phyloP scores from a whole-genome alignment of 1,284 basidiomycete genomes.

The Vanrija pseudolonga region DNA sequence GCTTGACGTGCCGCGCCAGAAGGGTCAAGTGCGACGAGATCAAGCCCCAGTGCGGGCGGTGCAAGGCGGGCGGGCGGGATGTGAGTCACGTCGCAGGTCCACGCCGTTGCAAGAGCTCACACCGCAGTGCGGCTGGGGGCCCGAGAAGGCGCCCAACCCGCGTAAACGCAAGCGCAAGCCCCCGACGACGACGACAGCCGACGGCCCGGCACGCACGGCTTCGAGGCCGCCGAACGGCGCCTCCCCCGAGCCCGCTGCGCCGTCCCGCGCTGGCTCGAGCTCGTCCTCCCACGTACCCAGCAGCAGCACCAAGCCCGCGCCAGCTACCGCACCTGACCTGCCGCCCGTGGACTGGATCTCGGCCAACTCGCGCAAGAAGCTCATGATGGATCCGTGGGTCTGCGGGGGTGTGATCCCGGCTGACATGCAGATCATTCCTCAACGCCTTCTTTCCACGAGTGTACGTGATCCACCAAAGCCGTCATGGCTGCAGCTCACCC shows the following conservation, averaged over 20 bases:
- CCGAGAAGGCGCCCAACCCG: conserved; percentile 17
- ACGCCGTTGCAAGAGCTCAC: not conserved
- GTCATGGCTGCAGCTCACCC: not conserved
- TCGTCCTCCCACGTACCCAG: not conserved
- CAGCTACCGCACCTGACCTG: not conserved
- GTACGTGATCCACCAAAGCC: not conserved
- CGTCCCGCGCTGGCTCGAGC: not conserved
- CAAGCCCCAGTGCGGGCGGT: conserved; percentile 25
- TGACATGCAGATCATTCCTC: conserved; percentile 4
- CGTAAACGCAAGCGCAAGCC: conserved; percentile 3
- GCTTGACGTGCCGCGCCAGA: conserved; percentile 37
- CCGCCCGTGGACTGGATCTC: conserved; percentile 17
- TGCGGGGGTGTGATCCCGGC: not conserved
- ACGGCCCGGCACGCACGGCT: not conserved
- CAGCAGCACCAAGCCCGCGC: not conserved
- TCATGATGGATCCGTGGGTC: conserved; percentile 33
- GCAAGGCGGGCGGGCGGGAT: conserved; percentile 24
- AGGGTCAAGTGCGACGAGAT: conserved; percentile 43
- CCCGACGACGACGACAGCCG: not conserved
- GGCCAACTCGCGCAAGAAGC: conserved; percentile 8
- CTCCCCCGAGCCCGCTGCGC: not conserved
- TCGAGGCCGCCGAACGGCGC: not conserved
- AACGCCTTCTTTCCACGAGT: conserved; percentile 1
- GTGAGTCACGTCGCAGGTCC: conserved; percentile 19
- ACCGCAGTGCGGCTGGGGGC: conserved; percentile 14